These are phyloP conservation scores for Pseudogymnoascus sp. DNA, from an alignment of 2,329 filamentous ascomycete species.

Conservation along the genomic window DNA sequence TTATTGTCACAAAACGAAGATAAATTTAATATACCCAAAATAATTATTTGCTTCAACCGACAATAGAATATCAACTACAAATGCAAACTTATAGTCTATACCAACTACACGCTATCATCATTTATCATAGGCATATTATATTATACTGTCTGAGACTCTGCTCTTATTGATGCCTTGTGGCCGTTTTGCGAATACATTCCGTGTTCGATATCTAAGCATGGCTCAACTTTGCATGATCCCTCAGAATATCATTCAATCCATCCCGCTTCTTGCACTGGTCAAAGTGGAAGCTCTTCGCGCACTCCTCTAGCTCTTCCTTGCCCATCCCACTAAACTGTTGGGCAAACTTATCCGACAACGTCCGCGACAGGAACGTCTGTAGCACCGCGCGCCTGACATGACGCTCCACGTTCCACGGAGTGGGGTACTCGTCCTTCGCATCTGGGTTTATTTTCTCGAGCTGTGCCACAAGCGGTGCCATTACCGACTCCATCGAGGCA, in stretches of 20 bases:
- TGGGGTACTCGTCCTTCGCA: conserved; percentile 21
- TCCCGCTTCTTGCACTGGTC: conserved; percentile 45
- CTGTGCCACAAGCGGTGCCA: conserved; percentile 25
- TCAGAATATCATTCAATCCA: conserved; percentile 35
- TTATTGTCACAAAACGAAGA: not conserved
- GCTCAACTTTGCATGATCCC: conserved; percentile 11
- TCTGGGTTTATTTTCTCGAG: conserved; percentile 20
- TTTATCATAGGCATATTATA: not conserved
- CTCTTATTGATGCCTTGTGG: not conserved
- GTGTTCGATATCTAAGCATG: not conserved
- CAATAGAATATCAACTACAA: not conserved
- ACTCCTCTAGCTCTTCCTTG: conserved; percentile 40
- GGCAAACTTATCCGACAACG: conserved; percentile 39
- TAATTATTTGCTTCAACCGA: not conserved
- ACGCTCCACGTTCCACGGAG: conserved; percentile 21
- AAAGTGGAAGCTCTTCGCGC: conserved; percentile 41
- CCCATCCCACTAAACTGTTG: conserved; percentile 42
- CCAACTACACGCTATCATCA: not conserved
- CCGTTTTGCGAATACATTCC: not conserved
- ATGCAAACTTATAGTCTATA: not conserved
- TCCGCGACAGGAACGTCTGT: conserved; percentile 14
- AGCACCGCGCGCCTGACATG: conserved; percentile 17
- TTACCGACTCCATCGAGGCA: conserved; percentile 27
- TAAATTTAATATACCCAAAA: not conserved
- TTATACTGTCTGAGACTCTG: not conserved